These are phyloP conservation scores for Rhizopogon parksii DNA, from an alignment of 1,284 basidiomycete genomes.

Conservation along the genomic window DNA sequence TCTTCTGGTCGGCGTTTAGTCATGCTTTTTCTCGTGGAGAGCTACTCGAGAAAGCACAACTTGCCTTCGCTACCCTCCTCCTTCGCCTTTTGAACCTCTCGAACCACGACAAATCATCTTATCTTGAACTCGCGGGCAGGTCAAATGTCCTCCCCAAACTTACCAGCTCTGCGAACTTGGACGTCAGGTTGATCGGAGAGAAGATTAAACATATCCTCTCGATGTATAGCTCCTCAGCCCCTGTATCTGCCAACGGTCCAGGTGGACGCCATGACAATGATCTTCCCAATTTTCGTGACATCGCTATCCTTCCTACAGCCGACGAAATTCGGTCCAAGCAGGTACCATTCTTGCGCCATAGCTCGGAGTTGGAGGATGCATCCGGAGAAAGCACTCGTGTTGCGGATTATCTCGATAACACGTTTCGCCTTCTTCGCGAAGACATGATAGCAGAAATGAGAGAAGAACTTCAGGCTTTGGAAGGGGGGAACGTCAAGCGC, in stretches of 20 bases:
- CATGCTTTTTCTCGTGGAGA: constrained; percentile 30
- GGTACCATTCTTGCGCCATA: constrained; percentile 38
- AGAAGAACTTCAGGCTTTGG: constrained; percentile 43
- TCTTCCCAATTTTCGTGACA: constrained; percentile 43
- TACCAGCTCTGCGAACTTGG: constrained; percentile 3
- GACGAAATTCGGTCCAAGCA: constrained; percentile 42
- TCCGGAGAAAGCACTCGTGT: constrained; percentile 29
- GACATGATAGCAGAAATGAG: constrained; percentile 55
- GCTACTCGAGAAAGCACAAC: constrained; percentile 31
- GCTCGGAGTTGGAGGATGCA: constrained; percentile 35
- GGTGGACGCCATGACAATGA: constrained; percentile 60
- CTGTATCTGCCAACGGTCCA: constrained; percentile 23
- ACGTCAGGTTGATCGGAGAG: constrained; percentile 30
- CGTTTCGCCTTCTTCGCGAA: constrained; percentile 52
- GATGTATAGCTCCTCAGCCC: constrained; percentile 21
- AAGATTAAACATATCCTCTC: constrained; percentile 34
- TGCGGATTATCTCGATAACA: constrained; percentile 47
- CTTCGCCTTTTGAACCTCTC: constrained; percentile 35
- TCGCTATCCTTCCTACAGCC: constrained; percentile 49
- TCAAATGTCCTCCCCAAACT: not conserved
- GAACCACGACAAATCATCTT: not conserved
- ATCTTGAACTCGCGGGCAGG: constrained; percentile 4
- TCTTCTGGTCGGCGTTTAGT: constrained; percentile 43
- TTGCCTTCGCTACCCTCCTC: constrained; percentile 45
- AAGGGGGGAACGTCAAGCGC: constrained; percentile 29